Evolutionary conservation across 768 basidiomycete genomes (phyloP), one percentile per base, ranked within the genome.

Genomic region (Mycena rosella): DNA sequence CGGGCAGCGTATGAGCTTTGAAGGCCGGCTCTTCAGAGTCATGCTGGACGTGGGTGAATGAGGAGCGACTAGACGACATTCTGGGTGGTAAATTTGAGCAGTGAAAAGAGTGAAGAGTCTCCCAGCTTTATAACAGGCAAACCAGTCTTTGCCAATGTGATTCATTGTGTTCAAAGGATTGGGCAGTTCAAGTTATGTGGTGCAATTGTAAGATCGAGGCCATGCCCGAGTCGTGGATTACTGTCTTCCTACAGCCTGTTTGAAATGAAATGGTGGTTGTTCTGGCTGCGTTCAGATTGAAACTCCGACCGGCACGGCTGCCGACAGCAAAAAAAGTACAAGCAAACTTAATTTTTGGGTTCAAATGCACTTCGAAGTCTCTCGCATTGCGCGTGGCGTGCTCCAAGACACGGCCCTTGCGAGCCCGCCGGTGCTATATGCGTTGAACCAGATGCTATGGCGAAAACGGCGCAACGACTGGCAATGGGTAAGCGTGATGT

Each of bases 51-150:
- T 60, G 65, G 51, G 54, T 56, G n/a, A 61, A 2, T 3, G 65
- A 60, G 13, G 65, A 67, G 27, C 58, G 52, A 49, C 26, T 26
- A 27, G 65, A 67, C 6, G 59, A 53, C 65, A 67, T 61, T 30
- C 27, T 18, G 15, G 24, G 49, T 34, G 20, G 27, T 15, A 32
- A 30, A 18, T 3, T 40, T 2, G 63, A 51, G 49, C 7, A 30
- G 29, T 13, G 8, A 32, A 3, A 49, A 8, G 14, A 2, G 13
- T 4, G 27, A 2, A 29, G 15, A 27, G 1, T 29, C 27, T 49
- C 15, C 32, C 14, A 22, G 30, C 29, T 9, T 52, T 52, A 32
- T 52, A 52, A 52, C 51, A 3, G 6, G n/a, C 11, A 44, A 14
- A 42, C 40, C 15, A 44, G 42, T n/a, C 5, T 7, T 11, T 10